These are phyloP conservation scores for Leptographium procerum DNA, from an alignment of 2,329 filamentous ascomycete species.

Conservation along the genomic window DNA sequence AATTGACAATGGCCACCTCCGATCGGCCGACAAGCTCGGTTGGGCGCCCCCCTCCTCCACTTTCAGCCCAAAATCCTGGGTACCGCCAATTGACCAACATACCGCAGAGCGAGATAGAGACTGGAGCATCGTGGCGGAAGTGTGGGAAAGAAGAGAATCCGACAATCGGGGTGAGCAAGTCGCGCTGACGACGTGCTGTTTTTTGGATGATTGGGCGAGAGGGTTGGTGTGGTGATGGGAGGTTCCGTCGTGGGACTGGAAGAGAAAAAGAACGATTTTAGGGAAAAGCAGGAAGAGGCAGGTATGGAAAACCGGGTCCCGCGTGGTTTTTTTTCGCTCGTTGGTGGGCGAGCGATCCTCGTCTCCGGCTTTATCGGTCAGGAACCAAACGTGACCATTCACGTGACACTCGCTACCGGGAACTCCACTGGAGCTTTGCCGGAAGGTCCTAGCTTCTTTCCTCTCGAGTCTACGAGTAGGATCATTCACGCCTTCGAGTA, in stretches of 20 bases:
- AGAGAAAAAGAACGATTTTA: slow-evolving; percentile 3
- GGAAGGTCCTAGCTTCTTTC: not conserved
- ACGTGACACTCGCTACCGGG: not conserved
- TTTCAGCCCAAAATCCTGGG: not conserved
- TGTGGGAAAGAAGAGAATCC: slow-evolving; percentile 11
- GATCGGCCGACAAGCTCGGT: slow-evolving; percentile 1
- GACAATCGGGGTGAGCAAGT: not conserved
- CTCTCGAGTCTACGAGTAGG: too few species aligned
- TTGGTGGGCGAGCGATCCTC: not conserved
- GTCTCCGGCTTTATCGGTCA: not conserved
- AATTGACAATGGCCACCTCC: not conserved
- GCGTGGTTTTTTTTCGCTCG: slow-evolving; percentile 4
- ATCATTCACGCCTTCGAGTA: too few species aligned
- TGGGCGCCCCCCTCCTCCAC: not conserved
- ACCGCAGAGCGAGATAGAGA: slow-evolving; percentile 46
- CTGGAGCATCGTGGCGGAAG: slow-evolving; percentile 41
- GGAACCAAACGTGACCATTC: not conserved
- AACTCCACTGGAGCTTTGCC: not conserved
- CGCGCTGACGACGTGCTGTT: not conserved
- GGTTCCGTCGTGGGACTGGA: not conserved
- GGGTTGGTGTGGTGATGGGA: not conserved
- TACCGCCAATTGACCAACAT: slow-evolving; percentile 21
- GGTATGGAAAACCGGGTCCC: slow-evolving; percentile 1
- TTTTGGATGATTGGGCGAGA: not conserved
- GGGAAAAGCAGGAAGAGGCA: slow-evolving; percentile 5